Percentiles rank a stretch among this genome's conserved stretches.
These are phyloP conservation scores for Debaryomyces subglobosus DNA, from an alignment of 1,139 yeast species.

Conservation along the genomic window DNA sequence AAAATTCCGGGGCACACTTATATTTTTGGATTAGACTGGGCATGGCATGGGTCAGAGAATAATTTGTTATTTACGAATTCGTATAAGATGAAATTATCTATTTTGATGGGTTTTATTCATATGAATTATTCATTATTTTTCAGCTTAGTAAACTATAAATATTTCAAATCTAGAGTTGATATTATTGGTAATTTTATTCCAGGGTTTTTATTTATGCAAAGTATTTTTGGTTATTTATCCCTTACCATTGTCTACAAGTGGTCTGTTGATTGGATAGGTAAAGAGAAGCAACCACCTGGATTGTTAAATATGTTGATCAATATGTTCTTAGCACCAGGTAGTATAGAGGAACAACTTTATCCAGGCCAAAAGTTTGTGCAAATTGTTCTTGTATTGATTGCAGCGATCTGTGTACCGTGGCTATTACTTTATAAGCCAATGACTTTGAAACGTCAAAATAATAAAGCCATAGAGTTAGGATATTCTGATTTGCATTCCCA, in stretches of 20 bases:
- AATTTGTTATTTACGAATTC: slow-evolving; percentile 88
- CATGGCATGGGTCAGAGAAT: slow-evolving; percentile 98
- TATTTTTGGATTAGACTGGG: slow-evolving; percentile 86
- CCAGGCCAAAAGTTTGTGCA: slow-evolving; percentile 86
- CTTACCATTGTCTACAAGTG: slow-evolving; percentile 89
- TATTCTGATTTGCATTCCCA: slow-evolving; percentile 41
- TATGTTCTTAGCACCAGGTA: slow-evolving; percentile 95
- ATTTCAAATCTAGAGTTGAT: slow-evolving; percentile 77
- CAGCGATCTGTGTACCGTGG: slow-evolving; percentile 95
- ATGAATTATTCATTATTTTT: slow-evolving; percentile 90
- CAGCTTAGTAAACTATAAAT: slow-evolving; percentile 78
- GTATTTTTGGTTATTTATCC: slow-evolving; percentile 90
- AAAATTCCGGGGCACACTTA: slow-evolving; percentile 62
- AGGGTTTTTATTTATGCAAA: slow-evolving; percentile 90
- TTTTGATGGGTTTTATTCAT: slow-evolving; percentile 91
- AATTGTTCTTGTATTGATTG: slow-evolving; percentile 68
- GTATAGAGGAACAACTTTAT: slow-evolving; percentile 78
- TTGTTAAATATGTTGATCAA: slow-evolving; percentile 90
- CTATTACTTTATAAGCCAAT: slow-evolving; percentile 86
- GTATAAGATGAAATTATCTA: slow-evolving; percentile 93
- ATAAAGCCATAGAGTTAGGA: slow-evolving; percentile 36
- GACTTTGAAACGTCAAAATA: slow-evolving; percentile 51
- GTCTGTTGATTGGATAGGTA: slow-evolving; percentile 88
- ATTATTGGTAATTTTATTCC: slow-evolving; percentile 93
- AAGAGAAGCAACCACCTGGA: slow-evolving; percentile 84